phyloP scores from a whole-genome alignment of 2,329 filamentous ascomycete species.

The Penicillium verrucosum region DNA sequence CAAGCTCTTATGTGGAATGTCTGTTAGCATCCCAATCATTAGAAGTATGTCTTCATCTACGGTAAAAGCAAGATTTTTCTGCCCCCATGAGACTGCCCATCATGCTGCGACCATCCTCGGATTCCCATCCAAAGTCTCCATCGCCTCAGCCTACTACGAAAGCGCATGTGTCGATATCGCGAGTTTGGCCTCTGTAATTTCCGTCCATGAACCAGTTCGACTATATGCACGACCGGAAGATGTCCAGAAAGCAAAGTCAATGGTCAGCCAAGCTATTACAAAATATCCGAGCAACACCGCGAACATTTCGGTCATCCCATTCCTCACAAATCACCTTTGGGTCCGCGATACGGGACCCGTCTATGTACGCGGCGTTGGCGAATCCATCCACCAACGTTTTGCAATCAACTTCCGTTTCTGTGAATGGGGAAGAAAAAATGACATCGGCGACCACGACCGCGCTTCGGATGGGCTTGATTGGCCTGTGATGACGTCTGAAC shows the following conservation, averaged over 20 bases:
- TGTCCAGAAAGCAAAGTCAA: constrained; percentile 11
- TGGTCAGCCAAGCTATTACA: constrained; percentile 4
- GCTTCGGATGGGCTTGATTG: constrained; percentile 12
- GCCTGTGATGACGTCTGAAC: constrained; percentile 10
- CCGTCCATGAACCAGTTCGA: constrained; percentile 28
- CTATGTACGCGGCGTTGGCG: constrained; percentile 14
- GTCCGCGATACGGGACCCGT: constrained; percentile 21
- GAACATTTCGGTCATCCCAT: constrained; percentile 15
- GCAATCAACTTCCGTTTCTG: constrained; percentile 20
- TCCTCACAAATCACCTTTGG: constrained; percentile 20
- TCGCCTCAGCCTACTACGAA: constrained; percentile 16
- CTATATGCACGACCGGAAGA: constrained; percentile 25
- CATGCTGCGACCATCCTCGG: constrained; percentile 25
- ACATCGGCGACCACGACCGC: constrained; percentile 10
- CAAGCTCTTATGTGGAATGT: not conserved
- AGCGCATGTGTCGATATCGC: constrained; percentile 23
- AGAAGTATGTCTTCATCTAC: not conserved
- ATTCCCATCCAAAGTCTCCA: constrained; percentile 22
- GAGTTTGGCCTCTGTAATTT: constrained; percentile 21
- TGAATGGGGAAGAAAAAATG: constrained; percentile 22
- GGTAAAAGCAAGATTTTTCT: constrained; percentile 2
- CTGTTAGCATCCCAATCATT: not conserved
- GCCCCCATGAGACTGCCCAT: constrained; percentile 15
- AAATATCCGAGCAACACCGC: constrained; percentile 5
- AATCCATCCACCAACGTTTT: constrained; percentile 2